Evolutionary conservation across 1,284 basidiomycete species (phyloP).

Genomic region (Tylopilus sp.): DNA sequence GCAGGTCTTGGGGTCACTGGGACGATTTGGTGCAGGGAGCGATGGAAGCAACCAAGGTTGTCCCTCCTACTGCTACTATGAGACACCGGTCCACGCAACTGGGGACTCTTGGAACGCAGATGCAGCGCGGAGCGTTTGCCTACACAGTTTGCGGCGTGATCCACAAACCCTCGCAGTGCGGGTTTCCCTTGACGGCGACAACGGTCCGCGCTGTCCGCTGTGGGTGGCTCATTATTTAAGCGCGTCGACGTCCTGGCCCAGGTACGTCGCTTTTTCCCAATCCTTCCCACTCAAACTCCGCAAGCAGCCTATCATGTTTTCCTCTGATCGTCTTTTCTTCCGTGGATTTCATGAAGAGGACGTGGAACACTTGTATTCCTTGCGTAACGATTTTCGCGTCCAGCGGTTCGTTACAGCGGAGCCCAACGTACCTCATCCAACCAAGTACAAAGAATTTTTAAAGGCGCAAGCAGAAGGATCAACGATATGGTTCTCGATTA

Average conservation of each 20-base stretch:
- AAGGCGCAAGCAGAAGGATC: constrained; percentile 25
- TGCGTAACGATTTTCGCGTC: constrained; percentile 33
- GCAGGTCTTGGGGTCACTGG: constrained; percentile 11
- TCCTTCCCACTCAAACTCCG: neutral
- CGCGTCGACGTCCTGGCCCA: neutral
- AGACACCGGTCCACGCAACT: neutral
- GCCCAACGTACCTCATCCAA: constrained; percentile 27
- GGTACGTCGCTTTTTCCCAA: neutral
- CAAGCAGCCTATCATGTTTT: constrained; percentile 10
- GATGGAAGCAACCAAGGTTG: neutral
- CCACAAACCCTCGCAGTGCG: neutral
- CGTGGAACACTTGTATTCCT: constrained; percentile 18
- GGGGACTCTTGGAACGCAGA: too few species aligned
- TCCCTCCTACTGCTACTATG: neutral
- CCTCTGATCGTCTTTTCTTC: constrained; percentile 17
- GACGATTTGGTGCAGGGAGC: constrained; percentile 10
- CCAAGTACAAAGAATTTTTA: constrained; percentile 26
- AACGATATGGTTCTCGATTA: constrained; percentile 31
- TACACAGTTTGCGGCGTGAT: neutral
- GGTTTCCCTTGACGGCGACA: neutral
- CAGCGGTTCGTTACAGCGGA: constrained; percentile 28
- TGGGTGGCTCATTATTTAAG: neutral
- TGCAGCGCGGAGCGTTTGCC: neutral
- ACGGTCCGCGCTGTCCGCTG: neutral
- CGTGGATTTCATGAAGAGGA: constrained; percentile 10